Percentiles rank a stretch among this genome's conserved stretches.
These are phyloP conservation scores for Alternaria infectoria DNA, from an alignment of 2,329 filamentous ascomycete genomes.

Conservation along the genomic window DNA sequence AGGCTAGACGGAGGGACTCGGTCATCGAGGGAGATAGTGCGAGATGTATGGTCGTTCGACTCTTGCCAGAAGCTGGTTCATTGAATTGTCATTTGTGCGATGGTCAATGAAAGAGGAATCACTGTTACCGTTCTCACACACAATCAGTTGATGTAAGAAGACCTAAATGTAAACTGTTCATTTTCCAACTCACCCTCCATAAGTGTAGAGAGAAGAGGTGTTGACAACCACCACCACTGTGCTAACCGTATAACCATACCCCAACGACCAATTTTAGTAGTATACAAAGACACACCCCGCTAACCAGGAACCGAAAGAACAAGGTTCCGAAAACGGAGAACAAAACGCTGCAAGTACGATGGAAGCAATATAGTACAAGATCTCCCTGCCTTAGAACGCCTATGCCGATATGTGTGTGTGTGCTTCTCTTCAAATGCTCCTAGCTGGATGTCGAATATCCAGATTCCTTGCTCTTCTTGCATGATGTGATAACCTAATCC, in stretches of 20 bases:
- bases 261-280: constrained; percentile 8
- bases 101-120: no score
- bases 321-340: neutral
- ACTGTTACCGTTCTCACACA: no score
- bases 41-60: no score
- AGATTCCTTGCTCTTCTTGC: neutral
- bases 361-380: neutral
- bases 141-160: no score
- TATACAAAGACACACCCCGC: constrained; percentile 3
- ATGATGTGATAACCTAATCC: no score
- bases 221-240: no score
- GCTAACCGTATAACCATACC: neutral
- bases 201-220: neutral
- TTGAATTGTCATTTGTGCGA: no score
- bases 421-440: neutral
- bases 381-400: neutral
- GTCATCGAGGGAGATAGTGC: no score
- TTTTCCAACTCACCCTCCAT: neutral
- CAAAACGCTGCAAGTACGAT: neutral
- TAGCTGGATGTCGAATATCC: neutral
- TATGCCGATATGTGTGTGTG: neutral
- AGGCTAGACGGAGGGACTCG: no score
- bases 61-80: no score
- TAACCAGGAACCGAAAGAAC: neutral
- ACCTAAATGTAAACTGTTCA: no score